Conservation (phyloP, 805 yeast genomes). For the Saccharomyces eubayanus region DNA sequence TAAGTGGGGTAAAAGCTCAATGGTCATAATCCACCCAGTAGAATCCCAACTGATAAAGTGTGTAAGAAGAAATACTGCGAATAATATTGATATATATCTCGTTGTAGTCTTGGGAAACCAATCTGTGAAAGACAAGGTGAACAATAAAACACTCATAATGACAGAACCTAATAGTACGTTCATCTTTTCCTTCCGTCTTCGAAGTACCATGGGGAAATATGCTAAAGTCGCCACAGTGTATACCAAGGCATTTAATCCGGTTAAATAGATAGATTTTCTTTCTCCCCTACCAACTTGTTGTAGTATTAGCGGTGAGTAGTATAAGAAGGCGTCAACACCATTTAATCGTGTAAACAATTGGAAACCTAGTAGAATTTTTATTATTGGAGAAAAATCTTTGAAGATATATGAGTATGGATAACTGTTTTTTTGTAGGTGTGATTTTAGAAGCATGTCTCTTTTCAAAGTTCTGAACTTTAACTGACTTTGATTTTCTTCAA, state of each 20-base stretch:
- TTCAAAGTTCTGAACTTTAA: background rate
- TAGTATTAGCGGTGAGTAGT: slow-evolving; percentile 88
- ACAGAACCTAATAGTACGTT: slow-evolving; percentile 70
- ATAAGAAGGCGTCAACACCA: slow-evolving; percentile 87
- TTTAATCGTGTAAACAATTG: slow-evolving; percentile 89
- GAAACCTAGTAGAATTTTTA: slow-evolving; percentile 54
- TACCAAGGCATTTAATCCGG: slow-evolving; percentile 65
- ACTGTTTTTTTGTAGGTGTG: slow-evolving; percentile 77
- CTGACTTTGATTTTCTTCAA: background rate
- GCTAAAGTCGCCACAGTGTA: slow-evolving; percentile 66
- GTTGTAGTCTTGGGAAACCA: slow-evolving; percentile 13
- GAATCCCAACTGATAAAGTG: slow-evolving; percentile 74
- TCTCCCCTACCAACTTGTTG: slow-evolving; percentile 95
- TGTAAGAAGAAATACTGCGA: background rate
- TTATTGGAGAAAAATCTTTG: slow-evolving; percentile 23
- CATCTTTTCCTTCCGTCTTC: slow-evolving; percentile 31
- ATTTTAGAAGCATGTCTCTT: slow-evolving; percentile 2
- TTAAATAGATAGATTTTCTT: slow-evolving; percentile 78
- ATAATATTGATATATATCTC: background rate
- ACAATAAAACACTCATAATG: slow-evolving; percentile 66
- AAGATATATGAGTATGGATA: slow-evolving; percentile 69
- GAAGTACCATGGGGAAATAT: background rate
- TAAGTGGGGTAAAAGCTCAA: slow-evolving; percentile 76
- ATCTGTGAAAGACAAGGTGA: slow-evolving; percentile 54
- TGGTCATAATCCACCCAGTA: slow-evolving; percentile 81